Percentiles rank a stretch among this genome's conserved stretches.
These are phyloP conservation scores for Sordaria brevicollis DNA, from an alignment of 495 filamentous ascomycete genomes.

Conservation along the genomic window DNA sequence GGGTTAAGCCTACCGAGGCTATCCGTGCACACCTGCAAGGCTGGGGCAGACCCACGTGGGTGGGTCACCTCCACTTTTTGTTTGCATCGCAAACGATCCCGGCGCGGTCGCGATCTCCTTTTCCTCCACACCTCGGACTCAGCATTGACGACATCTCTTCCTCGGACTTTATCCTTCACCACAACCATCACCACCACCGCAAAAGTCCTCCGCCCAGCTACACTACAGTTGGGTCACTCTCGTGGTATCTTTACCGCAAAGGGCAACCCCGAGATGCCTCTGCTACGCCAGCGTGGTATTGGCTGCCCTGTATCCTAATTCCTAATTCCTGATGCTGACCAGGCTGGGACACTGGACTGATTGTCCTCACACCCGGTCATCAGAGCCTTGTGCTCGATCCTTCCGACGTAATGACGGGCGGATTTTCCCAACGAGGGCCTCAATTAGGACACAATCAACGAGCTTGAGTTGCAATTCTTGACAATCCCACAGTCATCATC, in stretches of 20 bases:
- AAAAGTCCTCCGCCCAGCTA: not conserved
- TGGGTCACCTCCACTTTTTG: not conserved
- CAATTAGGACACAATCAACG: not conserved
- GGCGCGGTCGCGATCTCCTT: not conserved
- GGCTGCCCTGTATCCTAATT: not conserved
- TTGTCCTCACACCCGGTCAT: not conserved
- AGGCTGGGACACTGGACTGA: not conserved
- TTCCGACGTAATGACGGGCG: not conserved
- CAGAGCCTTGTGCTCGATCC: not conserved
- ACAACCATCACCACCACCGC: not conserved
- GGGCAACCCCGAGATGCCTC: not conserved
- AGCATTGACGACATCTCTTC: not conserved
- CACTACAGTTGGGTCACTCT: not conserved
- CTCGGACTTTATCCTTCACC: not conserved
- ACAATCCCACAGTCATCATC: not conserved
- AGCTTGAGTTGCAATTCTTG: not conserved
- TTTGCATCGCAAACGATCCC: not conserved
- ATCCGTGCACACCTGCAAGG: not conserved
- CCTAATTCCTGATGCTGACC: no score
- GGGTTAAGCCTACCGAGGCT: not conserved
- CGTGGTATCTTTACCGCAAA: not conserved
- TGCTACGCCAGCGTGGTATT: not conserved
- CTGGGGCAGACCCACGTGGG: not conserved
- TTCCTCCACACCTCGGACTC: not conserved
- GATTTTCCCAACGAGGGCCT: not conserved